Percentiles rank a stretch among this genome's conserved stretches.
These are phyloP conservation scores for Apocynum venetum DNA, from an alignment of 257 asterid genomes.

Conservation along the genomic window DNA sequence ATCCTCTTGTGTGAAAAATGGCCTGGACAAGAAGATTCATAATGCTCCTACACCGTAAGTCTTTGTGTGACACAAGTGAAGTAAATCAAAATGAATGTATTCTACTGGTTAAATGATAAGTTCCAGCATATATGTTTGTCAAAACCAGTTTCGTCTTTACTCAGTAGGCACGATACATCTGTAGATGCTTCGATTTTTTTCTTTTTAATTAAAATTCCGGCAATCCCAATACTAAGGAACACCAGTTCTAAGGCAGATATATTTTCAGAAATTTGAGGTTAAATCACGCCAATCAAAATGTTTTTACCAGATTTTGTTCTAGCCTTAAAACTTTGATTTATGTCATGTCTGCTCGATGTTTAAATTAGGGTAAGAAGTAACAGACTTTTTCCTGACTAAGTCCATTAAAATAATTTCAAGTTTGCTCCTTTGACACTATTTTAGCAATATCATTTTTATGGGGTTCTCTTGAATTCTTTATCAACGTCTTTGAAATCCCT, in stretches of 20 bases:
- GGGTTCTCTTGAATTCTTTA: neutral
- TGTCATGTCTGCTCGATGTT: neutral
- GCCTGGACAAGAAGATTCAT: slow-evolving; percentile 51
- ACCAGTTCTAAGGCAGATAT: neutral
- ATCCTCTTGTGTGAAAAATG: slow-evolving; percentile 32
- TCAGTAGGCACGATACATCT: no score
- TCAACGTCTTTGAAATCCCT: neutral
- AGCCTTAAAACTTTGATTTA: neutral
- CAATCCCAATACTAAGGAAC: neutral
- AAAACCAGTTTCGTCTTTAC: neutral
- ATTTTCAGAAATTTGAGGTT: neutral
- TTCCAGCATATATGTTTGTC: neutral
- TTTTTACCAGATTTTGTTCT: neutral
- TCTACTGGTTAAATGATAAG: neutral
- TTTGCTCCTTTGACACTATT: neutral
- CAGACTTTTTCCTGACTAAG: neutral
- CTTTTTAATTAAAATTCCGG: neutral
- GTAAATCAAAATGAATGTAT: slow-evolving; percentile 2
- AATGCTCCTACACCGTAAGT: slow-evolving; percentile 15
- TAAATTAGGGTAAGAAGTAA: neutral
- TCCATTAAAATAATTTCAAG: neutral
- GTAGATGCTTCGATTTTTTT: neutral
- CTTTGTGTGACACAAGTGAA: slow-evolving; percentile 1
- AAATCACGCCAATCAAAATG: neutral
- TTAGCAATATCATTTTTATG: neutral